These are phyloP conservation scores for Samsoniella hepiali DNA, from an alignment of 2,329 filamentous ascomycete genomes.

Conservation along the genomic window DNA sequence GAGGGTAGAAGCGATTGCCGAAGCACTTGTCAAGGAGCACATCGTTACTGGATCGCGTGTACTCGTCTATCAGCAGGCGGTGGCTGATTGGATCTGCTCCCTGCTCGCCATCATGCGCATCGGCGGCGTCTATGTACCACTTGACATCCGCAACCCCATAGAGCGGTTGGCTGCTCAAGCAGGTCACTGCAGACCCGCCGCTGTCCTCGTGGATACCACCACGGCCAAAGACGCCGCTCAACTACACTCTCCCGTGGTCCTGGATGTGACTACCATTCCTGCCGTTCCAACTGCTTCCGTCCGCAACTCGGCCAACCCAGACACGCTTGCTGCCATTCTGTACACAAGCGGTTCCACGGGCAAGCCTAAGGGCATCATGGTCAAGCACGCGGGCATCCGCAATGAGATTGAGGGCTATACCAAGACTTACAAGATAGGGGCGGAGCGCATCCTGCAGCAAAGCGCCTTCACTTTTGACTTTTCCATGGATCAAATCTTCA, in stretches of 20 bases:
- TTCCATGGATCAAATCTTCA: slow-evolving; percentile 35
- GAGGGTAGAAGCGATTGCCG: neutral
- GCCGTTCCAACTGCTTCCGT: neutral
- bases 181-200: neutral
- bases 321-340: neutral
- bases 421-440: neutral
- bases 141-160: neutral
- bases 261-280: neutral
- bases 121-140: neutral
- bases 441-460: slow-evolving; percentile 31
- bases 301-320: neutral
- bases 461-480: slow-evolving; percentile 39
- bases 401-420: neutral
- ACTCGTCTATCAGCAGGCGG: neutral
- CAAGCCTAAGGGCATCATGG: neutral
- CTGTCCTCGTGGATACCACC: neutral
- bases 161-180: neutral
- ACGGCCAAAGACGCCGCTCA: neutral
- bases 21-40: neutral
- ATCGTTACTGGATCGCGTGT: neutral
- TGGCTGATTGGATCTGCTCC: neutral
- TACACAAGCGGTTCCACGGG: neutral
- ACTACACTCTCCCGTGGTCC: neutral
- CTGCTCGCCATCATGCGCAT: neutral
- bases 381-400: neutral